Base-by-base conservation (phyloP, 2,329 filamentous ascomycete species). In the Lomentospora prolificans region DNA sequence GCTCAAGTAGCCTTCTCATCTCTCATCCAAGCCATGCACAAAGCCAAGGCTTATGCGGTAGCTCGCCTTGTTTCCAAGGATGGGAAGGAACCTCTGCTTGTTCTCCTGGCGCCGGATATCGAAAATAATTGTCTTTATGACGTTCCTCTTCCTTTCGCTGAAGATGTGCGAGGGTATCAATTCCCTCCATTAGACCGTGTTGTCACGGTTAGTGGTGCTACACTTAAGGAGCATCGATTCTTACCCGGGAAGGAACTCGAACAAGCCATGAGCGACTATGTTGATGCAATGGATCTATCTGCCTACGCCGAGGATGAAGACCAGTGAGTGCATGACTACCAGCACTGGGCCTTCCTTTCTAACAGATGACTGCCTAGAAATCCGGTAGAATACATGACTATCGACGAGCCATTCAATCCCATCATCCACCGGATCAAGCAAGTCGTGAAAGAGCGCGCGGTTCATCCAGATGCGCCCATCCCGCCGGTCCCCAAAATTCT, bases 131-230 rank as follows among this genome's bases (percentile, higher is more conserved):
- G 89, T 62, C 76, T 99, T 2, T 84, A 96, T 60, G 94, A 99
- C 65, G 80, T 95, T 1, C 90, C 94, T 33, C 75, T 97, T 4
- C 94, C 94, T 0, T 99, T 96, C 64, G 86, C 90, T 2, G 94
- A 99, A 72, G 94, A 99, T 65, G 77, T 96, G 51, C 82, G 94
- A 33, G 79, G 79, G n/a, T 97, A 96, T 67, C 86, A 85, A 57
- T 99, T 99, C 61, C 90, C 94, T 4, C 89, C 92, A 0, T 73
- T 99, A 9, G 91, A 96, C 66, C 87, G 82, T 59, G 86, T 97
- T 27, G 73, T 96, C 58, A 96, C 91, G 0, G 79, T 95, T n/a
- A 90, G 85, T 9, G 92, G 92, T 1, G 87, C 89, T 60, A 79
- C 81, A 7, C 74, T 96, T 51, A 88, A 81, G 9, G 84, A 92